These are phyloP conservation scores for Aspergillus uvarum DNA, from an alignment of 2,329 filamentous ascomycete species.

Conservation along the genomic window DNA sequence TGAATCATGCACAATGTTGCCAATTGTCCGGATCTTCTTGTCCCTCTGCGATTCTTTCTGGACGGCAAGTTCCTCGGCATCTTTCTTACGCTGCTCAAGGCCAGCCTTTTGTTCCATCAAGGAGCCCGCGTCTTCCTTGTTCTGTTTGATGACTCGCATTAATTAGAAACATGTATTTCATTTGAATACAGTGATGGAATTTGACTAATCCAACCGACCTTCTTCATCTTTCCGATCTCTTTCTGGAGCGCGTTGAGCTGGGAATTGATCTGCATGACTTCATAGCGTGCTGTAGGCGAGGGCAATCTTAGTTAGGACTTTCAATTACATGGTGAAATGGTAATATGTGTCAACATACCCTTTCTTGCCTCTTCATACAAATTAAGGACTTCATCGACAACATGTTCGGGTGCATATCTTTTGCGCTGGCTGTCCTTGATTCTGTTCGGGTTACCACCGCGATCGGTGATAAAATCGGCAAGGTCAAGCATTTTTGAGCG, in stretches of 20 bases:
- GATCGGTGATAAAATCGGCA: slow-evolving; percentile 76
- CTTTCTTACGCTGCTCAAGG: slow-evolving; percentile 79
- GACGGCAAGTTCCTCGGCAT: slow-evolving; percentile 68
- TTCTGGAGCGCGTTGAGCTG: slow-evolving; percentile 89
- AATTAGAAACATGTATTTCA: slow-evolving; percentile 1
- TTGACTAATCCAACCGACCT: slow-evolving; percentile 51
- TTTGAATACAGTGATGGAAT: neutral
- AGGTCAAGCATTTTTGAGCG: slow-evolving; percentile 67
- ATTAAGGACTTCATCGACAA: slow-evolving; percentile 86
- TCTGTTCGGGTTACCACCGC: slow-evolving; percentile 85
- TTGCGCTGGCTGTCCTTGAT: slow-evolving; percentile 89
- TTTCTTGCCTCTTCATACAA: slow-evolving; percentile 82
- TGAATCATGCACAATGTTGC: slow-evolving; percentile 86
- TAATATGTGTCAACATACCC: slow-evolving; percentile 50
- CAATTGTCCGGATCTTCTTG: slow-evolving; percentile 78
- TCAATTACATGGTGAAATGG: neutral
- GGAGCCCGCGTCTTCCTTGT: slow-evolving; percentile 82
- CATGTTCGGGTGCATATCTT: slow-evolving; percentile 74
- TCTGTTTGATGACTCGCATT: slow-evolving; percentile 44
- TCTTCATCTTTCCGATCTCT: slow-evolving; percentile 87
- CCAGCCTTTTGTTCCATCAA: slow-evolving; percentile 75
- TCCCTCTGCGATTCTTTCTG: slow-evolving; percentile 74
- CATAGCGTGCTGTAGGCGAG: slow-evolving; percentile 62
- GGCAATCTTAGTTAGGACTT: slow-evolving; percentile 1
- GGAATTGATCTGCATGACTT: slow-evolving; percentile 74